These are phyloP conservation scores for Daldinia decipiens DNA, from an alignment of 495 filamentous ascomycete species.

Conservation along the genomic window DNA sequence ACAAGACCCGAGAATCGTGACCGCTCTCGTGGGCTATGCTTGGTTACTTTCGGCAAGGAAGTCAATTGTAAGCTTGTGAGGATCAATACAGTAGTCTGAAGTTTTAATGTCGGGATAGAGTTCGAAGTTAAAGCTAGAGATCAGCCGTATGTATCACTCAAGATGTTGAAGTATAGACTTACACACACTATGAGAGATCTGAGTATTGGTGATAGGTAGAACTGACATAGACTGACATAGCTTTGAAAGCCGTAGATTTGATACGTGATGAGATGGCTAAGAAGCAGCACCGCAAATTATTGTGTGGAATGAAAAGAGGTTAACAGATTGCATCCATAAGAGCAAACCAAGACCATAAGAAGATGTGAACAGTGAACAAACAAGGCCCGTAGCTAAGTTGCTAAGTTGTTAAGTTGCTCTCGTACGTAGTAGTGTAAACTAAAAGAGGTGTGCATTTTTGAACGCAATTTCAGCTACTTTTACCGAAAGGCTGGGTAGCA, in stretches of 20 bases:
- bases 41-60: slow-evolving; percentile 9
- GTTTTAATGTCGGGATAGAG: slow-evolving; percentile 16
- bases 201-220: neutral
- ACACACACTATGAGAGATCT: neutral
- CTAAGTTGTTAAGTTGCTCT: neutral
- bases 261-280: neutral
- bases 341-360: neutral
- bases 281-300: neutral
- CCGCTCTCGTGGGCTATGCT: neutral
- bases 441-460: neutral
- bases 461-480: neutral
- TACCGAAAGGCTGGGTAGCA: neutral
- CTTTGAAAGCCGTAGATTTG: neutral
- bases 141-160: slow-evolving; percentile 11
- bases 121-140: slow-evolving; percentile 11
- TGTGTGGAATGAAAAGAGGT: neutral
- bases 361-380: slow-evolving; percentile 4
- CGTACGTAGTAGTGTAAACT: slow-evolving; percentile 5
- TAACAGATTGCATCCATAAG: neutral
- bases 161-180: slow-evolving; percentile 8
- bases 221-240: neutral
- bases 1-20: neutral
- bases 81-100: slow-evolving; percentile 11
- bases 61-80: neutral
- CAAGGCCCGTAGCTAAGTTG: neutral